Evolutionary conservation across 2,329 filamentous ascomycete genomes (phyloP).

Genomic region (Fusarium verticillioides): DNA sequence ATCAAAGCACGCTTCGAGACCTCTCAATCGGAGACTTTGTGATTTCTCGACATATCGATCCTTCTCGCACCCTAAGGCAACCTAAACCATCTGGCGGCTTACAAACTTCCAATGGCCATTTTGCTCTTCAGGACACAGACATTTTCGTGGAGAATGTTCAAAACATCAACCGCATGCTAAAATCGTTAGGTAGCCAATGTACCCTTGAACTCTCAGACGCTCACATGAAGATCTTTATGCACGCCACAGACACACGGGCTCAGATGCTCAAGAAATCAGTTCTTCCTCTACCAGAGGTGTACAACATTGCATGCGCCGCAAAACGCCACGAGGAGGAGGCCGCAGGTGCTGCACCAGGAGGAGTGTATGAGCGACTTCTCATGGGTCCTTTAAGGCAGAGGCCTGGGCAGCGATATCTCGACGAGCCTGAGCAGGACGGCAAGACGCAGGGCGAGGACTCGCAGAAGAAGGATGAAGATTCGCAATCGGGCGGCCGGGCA

Average conservation of each 20-base stretch:
- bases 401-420: constrained; percentile 46
- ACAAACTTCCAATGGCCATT: constrained; percentile 32
- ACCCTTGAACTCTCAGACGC: constrained; percentile 42
- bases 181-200: constrained; percentile 47
- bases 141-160: constrained; percentile 58
- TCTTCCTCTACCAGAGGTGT: constrained; percentile 54
- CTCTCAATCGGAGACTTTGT: constrained; percentile 56
- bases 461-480: constrained; percentile 47
- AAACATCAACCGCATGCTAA: constrained; percentile 61
- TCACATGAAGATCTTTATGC: constrained; percentile 43
- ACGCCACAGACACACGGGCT: constrained; percentile 41
- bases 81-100: constrained; percentile 42
- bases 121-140: constrained; percentile 51
- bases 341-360: constrained; percentile 37
- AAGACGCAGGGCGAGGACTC: constrained; percentile 40
- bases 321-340: constrained; percentile 41
- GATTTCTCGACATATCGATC: constrained; percentile 50
- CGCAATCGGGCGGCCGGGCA: constrained; percentile 41
- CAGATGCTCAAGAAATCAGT: constrained; percentile 50
- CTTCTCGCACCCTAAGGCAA: constrained; percentile 40
- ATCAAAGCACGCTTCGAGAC: constrained; percentile 53
- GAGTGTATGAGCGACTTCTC: constrained; percentile 47
- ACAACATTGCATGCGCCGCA: constrained; percentile 51
- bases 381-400: constrained; percentile 49
- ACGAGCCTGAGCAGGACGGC: constrained; percentile 44